Percentiles rank a stretch among this genome's conserved stretches.
Evolutionary conservation across 352 stramenopile genomes (phyloP).

Genomic region (Blastocystis sp.): DNA sequence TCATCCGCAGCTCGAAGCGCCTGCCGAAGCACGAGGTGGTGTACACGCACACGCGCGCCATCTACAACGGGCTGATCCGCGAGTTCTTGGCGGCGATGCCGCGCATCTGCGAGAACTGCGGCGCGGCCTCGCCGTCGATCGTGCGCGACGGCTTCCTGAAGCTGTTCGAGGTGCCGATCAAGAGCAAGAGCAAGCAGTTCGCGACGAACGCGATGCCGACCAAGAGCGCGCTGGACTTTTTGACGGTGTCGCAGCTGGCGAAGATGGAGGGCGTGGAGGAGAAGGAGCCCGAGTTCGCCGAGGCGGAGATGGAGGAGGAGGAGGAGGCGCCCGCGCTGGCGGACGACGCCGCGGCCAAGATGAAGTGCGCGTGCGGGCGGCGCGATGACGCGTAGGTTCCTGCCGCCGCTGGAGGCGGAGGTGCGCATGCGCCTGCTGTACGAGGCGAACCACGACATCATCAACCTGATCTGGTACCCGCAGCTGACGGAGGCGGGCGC

Average conservation of each 20-base stretch:
- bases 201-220: conserved; percentile 74
- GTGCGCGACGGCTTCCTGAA: conserved; percentile 94
- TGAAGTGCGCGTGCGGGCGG: conserved; percentile 58
- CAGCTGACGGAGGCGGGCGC: conserved; percentile 58
- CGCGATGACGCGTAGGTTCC: conserved; percentile 80
- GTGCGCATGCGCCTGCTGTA: conserved; percentile 90
- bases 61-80: conserved; percentile 73
- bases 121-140: conserved; percentile 87
- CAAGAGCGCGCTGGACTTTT: conserved; percentile 74
- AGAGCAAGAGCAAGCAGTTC: conserved; percentile 67
- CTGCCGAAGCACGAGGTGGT: conserved; percentile 70
- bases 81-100: conserved; percentile 87
- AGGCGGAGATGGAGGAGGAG: conserved; percentile 79
- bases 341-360: conserved; percentile 64
- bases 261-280: conserved; percentile 68
- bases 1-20: conserved; percentile 69
- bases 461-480: conserved; percentile 83
- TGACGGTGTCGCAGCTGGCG: conserved; percentile 70
- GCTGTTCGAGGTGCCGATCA: conserved; percentile 68
- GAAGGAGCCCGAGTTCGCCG: conserved; percentile 76
- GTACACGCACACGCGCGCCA: conserved; percentile 71
- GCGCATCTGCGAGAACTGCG: conserved; percentile 93
- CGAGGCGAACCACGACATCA: conserved; percentile 85
- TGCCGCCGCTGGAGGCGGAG: conserved; percentile 89
- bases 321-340: neutral